Percentiles rank a stretch among this genome's conserved stretches.
phyloP scores from a whole-genome alignment of 129 eudicot genomes.

The Pseudognaphalium luteoalbum region DNA sequence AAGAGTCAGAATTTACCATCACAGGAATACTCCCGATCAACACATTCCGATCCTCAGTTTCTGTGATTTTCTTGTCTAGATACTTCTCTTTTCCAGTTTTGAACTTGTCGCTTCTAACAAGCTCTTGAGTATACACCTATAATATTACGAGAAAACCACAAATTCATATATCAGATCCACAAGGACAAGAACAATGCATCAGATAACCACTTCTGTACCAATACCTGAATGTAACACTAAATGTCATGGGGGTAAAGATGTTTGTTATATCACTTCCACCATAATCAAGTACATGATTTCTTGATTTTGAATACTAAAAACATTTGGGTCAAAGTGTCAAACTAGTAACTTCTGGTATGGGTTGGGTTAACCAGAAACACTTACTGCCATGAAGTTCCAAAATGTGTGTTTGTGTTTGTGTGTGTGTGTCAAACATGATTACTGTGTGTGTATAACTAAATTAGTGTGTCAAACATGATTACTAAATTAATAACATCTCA shows the following conservation, averaged over 20 bases:
- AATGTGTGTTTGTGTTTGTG: no score
- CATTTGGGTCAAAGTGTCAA: no score
- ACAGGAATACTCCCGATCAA: conserved; percentile 79
- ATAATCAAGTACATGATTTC: no score
- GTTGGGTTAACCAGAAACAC: background rate
- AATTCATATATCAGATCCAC: conserved; percentile 17
- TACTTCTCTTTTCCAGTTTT: conserved; percentile 65
- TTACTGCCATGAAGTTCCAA: background rate
- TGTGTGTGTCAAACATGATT: background rate
- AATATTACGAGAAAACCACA: conserved; percentile 18
- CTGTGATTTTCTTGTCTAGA: conserved; percentile 47
- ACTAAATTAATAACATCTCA: background rate
- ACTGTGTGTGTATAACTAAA: background rate
- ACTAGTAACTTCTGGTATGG: background rate
- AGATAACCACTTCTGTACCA: background rate
- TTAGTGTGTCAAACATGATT: background rate
- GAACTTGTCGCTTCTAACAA: conserved; percentile 73
- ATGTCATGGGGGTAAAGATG: background rate
- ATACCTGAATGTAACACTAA: background rate
- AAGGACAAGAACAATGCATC: conserved; percentile 6
- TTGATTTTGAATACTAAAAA: no score
- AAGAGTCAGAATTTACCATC: conserved; percentile 87
- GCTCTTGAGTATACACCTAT: conserved; percentile 66
- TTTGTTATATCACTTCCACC: background rate
- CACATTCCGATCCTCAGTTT: conserved; percentile 41